Conservation (phyloP, 169 alveolate species). For the Plasmodium reichenowi region DNA sequence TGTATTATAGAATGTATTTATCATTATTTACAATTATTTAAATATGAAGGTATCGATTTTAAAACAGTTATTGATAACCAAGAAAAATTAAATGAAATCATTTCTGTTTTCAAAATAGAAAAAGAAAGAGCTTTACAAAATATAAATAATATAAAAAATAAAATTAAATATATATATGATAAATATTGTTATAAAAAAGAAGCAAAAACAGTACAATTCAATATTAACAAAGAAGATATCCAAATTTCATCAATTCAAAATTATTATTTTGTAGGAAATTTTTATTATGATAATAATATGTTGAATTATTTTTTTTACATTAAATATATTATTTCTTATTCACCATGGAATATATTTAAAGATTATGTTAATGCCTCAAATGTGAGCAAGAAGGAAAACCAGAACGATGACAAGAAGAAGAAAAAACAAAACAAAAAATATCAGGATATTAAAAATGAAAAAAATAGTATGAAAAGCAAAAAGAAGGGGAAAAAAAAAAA, state of each 20-base stretch:
- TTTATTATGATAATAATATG: conserved; percentile 40
- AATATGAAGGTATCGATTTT: conserved; percentile 71
- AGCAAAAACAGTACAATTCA: conserved; percentile 44
- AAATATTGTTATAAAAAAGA: conserved; percentile 61
- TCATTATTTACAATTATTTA: conserved; percentile 58
- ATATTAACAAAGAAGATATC: conserved; percentile 23
- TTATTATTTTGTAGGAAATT: conserved; percentile 25
- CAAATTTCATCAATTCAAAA: conserved; percentile 1
- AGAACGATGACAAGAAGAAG: not conserved
- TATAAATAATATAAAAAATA: conserved; percentile 13
- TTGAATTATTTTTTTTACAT: conserved; percentile 47
- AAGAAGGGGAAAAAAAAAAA: too few relatives aligned
- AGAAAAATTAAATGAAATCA: conserved; percentile 14
- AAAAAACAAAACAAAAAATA: not conserved
- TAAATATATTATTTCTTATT: conserved; percentile 44
- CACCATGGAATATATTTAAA: conserved; percentile 66
- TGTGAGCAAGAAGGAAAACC: not conserved
- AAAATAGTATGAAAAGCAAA: too few relatives aligned
- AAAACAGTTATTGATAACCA: conserved; percentile 8
- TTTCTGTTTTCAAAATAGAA: conserved; percentile 32
- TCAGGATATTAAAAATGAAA: too few relatives aligned
- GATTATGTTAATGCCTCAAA: conserved; percentile 1
- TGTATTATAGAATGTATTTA: conserved; percentile 55
- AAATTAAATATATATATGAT: conserved; percentile 31
- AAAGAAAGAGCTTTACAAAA: conserved; percentile 42